A percentile compares a stretch with the other conserved stretches of the same genome.
These are phyloP conservation scores for Saccharomyces hybrid DNA, from an alignment of 1,139 yeast genomes.

Conservation along the genomic window DNA sequence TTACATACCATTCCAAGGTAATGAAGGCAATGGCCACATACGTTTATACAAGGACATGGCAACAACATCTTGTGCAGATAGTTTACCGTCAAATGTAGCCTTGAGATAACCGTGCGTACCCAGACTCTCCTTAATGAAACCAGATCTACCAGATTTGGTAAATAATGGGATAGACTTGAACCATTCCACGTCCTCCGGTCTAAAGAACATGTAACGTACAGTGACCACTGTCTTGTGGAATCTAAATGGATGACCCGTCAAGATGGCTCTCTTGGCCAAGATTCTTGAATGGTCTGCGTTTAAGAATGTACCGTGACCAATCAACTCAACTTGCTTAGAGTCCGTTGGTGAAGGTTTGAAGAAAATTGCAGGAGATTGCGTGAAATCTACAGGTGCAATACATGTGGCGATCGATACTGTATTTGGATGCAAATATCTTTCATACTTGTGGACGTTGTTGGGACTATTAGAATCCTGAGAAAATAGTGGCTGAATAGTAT, in stretches of 20 bases:
- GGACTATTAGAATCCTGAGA: conserved; percentile 70
- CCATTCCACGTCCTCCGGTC: conserved; percentile 78
- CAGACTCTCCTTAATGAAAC: conserved; percentile 86
- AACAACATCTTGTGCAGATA: conserved; percentile 85
- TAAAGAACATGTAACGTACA: conserved; percentile 95
- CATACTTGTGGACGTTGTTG: conserved; percentile 82
- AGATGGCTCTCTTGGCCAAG: conserved; percentile 75
- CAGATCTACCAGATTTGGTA: conserved; percentile 86
- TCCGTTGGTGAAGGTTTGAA: conserved; percentile 42
- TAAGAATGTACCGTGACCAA: conserved; percentile 86
- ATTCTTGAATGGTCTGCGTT: conserved; percentile 81
- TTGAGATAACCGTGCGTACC: conserved; percentile 99
- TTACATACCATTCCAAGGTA: conserved; percentile 25
- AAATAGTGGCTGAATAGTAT: conserved; percentile 75
- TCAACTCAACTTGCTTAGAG: conserved; percentile 49
- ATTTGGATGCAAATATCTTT: conserved; percentile 79
- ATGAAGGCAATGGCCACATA: conserved; percentile 66
- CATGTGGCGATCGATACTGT: conserved; percentile 70
- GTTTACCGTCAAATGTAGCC: conserved; percentile 86
- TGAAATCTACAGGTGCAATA: conserved; percentile 81
- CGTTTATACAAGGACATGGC: conserved; percentile 93
- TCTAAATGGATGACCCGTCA: conserved; percentile 93
- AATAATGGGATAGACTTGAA: conserved; percentile 89
- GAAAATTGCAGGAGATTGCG: conserved; percentile 72
- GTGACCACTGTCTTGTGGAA: conserved; percentile 90